Evolutionary conservation across 208 protist species (phyloP).

Genomic region (Acanthamoeba royreba): DNA sequence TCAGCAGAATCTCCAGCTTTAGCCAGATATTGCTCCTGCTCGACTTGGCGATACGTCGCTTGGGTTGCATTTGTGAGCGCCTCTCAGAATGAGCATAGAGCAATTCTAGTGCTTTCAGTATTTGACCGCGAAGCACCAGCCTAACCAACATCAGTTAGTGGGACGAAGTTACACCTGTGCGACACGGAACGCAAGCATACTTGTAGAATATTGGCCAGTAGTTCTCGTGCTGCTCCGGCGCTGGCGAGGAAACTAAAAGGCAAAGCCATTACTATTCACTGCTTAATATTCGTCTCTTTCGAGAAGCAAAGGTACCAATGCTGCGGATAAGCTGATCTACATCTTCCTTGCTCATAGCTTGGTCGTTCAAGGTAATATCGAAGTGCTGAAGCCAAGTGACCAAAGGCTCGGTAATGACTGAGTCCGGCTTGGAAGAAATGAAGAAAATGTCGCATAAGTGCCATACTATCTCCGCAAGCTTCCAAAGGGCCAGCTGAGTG

Average conservation of each 20-base stretch:
- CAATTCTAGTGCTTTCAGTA: constrained; percentile 12
- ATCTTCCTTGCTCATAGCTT: neutral
- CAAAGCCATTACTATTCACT: too few species aligned
- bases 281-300: neutral
- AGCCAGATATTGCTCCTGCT: neutral
- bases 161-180: neutral
- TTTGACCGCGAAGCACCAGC: constrained; percentile 29
- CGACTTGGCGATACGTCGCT: constrained; percentile 4
- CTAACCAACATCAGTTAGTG: neutral
- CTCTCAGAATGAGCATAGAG: constrained; percentile 31
- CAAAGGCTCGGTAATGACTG: constrained; percentile 13
- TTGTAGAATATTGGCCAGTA: constrained; percentile 40
- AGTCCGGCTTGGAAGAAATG: neutral
- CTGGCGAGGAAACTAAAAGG: neutral
- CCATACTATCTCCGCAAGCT: constrained; percentile 29
- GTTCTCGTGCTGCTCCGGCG: neutral
- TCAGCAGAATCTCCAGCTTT: neutral
- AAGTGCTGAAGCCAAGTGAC: constrained; percentile 41
- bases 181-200: neutral
- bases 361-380: neutral
- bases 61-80: neutral
- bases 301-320: neutral
- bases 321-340: neutral
- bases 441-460: constrained; percentile 46
- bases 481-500: constrained; percentile 12